These are phyloP conservation scores for Xylaria sp. DNA, from an alignment of 2,329 filamentous ascomycete species.

Conservation along the genomic window DNA sequence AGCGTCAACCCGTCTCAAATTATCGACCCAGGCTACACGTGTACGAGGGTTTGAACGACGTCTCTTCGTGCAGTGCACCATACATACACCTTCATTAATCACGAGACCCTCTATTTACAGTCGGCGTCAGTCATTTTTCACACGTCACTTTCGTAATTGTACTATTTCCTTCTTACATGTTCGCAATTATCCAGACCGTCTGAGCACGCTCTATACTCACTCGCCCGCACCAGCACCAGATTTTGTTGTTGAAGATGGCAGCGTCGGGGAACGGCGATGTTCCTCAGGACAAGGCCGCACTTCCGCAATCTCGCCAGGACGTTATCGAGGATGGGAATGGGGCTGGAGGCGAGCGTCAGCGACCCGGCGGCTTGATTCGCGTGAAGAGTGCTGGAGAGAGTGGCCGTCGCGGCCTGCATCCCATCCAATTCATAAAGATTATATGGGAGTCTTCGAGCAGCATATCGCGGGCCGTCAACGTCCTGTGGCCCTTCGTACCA, in stretches of 20 bases:
- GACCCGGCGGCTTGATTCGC: conserved; percentile 37
- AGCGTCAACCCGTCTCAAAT: neutral
- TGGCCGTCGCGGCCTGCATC: conserved; percentile 73
- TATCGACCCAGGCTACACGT: neutral
- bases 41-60: neutral
- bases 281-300: conserved; percentile 43
- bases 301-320: conserved; percentile 46
- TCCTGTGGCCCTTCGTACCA: conserved; percentile 81
- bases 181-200: neutral
- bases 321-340: conserved; percentile 5
- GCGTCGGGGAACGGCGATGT: conserved; percentile 10
- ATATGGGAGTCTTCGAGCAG: conserved; percentile 72
- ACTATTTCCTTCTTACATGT: neutral
- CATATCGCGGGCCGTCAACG: conserved; percentile 72
- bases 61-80: neutral
- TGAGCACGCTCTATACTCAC: neutral
- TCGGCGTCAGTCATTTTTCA: neutral
- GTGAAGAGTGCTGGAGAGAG: conserved; percentile 68
- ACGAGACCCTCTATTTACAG: neutral
- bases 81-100: neutral
- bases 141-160: neutral
- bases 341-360: conserved; percentile 32
- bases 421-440: conserved; percentile 71
- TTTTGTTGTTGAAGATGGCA: conserved; percentile 25
- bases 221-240: neutral